Evolutionary conservation across 148 eudicot species (phyloP), one percentile per base, ranked within the genome.

Genomic region (Vaccinium macrocarpon): DNA sequence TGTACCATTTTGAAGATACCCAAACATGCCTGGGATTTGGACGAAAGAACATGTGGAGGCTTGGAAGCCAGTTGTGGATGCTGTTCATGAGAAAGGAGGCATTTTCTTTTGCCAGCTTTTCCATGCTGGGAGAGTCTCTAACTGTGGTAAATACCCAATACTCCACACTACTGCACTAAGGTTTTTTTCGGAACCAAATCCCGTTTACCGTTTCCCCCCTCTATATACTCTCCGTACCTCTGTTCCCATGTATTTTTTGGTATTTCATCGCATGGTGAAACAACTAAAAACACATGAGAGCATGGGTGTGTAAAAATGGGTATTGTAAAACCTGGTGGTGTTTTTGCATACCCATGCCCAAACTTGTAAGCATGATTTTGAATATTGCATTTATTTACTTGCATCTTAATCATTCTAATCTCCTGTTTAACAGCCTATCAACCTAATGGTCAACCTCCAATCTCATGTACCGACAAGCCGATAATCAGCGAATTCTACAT

Each of bases 1-100:
- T 64, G 71, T 23, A 0, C 14, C 32, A 23, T 64, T 21, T 52
- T 13, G 5, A 53, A 87, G 91, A 66, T 59, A 50, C n/a, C 86
- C 78, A 25, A 61, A 85, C 13, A 83, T 84, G 9, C 89, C 89
- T 76, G 91, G 91, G 21, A 83, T 89, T 27, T 89, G 91, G 91
- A 89, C 83, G 1, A 85, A 87, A 80, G 89, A 89, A 74, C 86
- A 89, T n/a, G 89, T 89, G 2, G 88, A 89, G 77, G 89, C 89
- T 68, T 89, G 91, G 91, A 89, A 85, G 38, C 89, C 91, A 19
- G 82, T 89, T 9, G 89, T 85, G 13, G 83, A 89, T 71, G 91
- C 85, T 42, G 89, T 89, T 70, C 91, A 87, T 72, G 29, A 83
- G 16, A 89, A 87, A 74, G 91, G 91, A 19, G 88, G 84, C 25